A percentile compares a stretch with the other conserved stretches of the same genome.
These are phyloP conservation scores for Pyrus betulifolia DNA, from an alignment of 306 rosid genomes.

Conservation along the genomic window DNA sequence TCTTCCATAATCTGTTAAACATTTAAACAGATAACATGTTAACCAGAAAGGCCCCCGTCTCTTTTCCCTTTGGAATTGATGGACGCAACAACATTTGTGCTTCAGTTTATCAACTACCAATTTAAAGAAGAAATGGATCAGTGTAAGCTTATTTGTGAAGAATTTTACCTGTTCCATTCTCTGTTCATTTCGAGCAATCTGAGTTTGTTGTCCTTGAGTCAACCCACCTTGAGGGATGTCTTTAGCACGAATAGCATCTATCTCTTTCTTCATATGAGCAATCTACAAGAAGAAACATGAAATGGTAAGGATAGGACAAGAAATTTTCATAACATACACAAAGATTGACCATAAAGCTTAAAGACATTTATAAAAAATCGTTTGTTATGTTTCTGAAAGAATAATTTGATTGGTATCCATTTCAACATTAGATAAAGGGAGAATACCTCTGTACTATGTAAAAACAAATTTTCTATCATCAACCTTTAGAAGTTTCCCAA, in stretches of 20 bases:
- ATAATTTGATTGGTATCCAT: background rate
- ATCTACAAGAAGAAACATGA: slow-evolving; percentile 39
- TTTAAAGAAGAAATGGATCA: background rate
- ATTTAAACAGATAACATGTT: background rate
- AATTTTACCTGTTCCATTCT: slow-evolving; percentile 70
- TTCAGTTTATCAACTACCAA: background rate
- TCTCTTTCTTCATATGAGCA: slow-evolving; percentile 91
- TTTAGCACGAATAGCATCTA: slow-evolving; percentile 86
- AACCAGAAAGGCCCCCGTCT: background rate
- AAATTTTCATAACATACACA: background rate
- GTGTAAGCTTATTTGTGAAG: background rate
- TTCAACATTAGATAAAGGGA: background rate
- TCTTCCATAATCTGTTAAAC: slow-evolving; percentile 67
- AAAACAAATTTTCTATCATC: background rate
- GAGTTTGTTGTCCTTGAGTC: slow-evolving; percentile 96
- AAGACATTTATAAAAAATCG: background rate
- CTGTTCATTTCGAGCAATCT: slow-evolving; percentile 96
- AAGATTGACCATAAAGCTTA: background rate
- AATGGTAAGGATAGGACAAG: slow-evolving; percentile 4
- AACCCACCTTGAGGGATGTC: slow-evolving; percentile 96
- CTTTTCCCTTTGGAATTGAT: background rate
- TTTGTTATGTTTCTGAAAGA: background rate
- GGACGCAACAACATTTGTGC: background rate
- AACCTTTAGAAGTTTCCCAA: background rate
- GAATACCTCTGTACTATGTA: background rate